A percentile compares a stretch with the other conserved stretches of the same genome.
Conservation (phyloP, 2,329 filamentous ascomycete genomes). For the Fusarium sp. region DNA sequence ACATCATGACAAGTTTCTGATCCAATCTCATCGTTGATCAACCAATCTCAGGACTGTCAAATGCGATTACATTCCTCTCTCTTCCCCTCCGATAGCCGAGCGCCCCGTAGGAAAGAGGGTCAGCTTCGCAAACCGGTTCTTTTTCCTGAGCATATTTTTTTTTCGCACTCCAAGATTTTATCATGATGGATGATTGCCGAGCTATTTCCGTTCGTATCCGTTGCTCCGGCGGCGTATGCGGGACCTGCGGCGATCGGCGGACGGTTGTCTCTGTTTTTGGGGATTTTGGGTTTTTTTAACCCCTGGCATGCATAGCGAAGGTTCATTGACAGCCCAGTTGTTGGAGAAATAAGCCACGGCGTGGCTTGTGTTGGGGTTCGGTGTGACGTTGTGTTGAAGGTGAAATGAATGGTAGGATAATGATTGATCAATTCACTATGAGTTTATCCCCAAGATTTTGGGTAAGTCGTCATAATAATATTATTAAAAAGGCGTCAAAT, state of each 20-base stretch:
- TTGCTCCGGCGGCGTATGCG: slow-evolving; percentile 39
- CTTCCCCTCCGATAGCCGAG: slow-evolving; percentile 21
- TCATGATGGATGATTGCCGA: slow-evolving; percentile 36
- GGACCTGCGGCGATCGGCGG: slow-evolving; percentile 37
- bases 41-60: slow-evolving; percentile 26
- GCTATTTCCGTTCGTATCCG: slow-evolving; percentile 43
- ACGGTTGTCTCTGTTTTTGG: slow-evolving; percentile 12
- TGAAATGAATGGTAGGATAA: not conserved
- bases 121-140: slow-evolving; percentile 12
- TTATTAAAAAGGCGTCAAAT: too few relatives aligned
- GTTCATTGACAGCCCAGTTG: not conserved
- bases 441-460: not conserved
- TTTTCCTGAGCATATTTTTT: slow-evolving; percentile 4
- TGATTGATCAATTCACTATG: too few relatives aligned
- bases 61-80: slow-evolving; percentile 18
- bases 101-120: slow-evolving; percentile 1
- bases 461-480: not conserved
- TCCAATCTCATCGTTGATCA: not conserved
- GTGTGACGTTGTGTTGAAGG: not conserved
- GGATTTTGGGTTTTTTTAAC: slow-evolving; percentile 16
- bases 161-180: not conserved
- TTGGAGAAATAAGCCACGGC: slow-evolving; percentile 35
- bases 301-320: slow-evolving; percentile 17
- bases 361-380: slow-evolving; percentile 21
- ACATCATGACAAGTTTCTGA: slow-evolving; percentile 12